phyloP scores from a whole-genome alignment of 495 filamentous ascomycete genomes.

The Lepraria neglecta region DNA sequence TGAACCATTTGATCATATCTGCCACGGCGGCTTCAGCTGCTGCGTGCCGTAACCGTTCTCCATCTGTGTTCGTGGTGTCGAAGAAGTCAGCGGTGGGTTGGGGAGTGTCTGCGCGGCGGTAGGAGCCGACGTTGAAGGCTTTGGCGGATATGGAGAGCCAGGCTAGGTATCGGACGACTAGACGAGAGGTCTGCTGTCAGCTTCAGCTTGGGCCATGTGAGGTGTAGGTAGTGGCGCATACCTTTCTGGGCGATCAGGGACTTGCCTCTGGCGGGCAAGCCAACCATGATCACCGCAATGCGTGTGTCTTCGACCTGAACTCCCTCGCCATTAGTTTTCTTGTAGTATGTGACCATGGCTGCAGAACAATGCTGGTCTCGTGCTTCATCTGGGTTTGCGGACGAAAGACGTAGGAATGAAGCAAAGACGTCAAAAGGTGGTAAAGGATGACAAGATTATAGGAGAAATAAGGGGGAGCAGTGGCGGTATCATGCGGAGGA shows the following conservation, averaged over 20 bases:
- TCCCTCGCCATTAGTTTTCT: conserved; percentile 44
- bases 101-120: conserved; percentile 79
- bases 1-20: conserved; percentile 92
- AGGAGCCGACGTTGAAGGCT: conserved; percentile 94
- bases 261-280: conserved; percentile 90
- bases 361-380: conserved; percentile 7
- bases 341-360: conserved; percentile 28
- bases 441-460: not conserved
- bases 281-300: conserved; percentile 99
- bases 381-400: conserved; percentile 1
- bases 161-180: conserved; percentile 88
- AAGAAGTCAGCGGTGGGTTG: conserved; percentile 89
- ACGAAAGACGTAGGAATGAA: not conserved
- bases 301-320: conserved; percentile 86
- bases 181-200: conserved; percentile 13
- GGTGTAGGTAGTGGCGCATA: conserved; percentile 37
- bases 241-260: conserved; percentile 96
- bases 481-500: not conserved
- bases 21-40: conserved; percentile 83
- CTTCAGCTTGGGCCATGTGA: conserved; percentile 24
- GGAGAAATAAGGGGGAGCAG: not conserved
- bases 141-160: conserved; percentile 92
- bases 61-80: conserved; percentile 77
- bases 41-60: conserved; percentile 77
- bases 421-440: not conserved